Base-by-base conservation (phyloP, 2,329 filamentous ascomycete species). In the Colletotrichum navitas region DNA sequence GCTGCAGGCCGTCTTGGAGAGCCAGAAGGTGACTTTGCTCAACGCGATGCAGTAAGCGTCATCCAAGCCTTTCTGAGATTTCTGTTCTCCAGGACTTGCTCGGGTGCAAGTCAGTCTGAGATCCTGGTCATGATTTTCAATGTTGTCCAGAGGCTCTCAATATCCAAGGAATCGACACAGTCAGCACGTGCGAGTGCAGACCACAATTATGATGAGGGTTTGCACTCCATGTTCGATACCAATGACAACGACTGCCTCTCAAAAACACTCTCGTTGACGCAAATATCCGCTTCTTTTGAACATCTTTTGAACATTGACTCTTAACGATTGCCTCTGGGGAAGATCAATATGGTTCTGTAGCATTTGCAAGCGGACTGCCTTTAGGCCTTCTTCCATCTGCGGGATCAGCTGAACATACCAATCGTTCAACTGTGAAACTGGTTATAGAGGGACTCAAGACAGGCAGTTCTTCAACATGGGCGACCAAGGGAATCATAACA, bases 1-100 rank as follows among this genome's bases (percentile, higher is more conserved):
- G 55, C 51, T 66, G 29, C 64, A 61, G 21, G 12, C 8, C 2
- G 11, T 14, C 18, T 66, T 41, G 36, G 45, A 66, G 26, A 36
- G 55, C 14, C 64, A 66, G 29, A 61, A 66, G 47, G 43, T 18
- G 26, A 61, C 45, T 34, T 54, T 61, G 21, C 47, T 61, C 12
- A n/a, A 54, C 21, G 64, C 55, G 8, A 66, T 66, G 64, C 64
- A 61, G 56, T 66, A 54, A 14, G 26, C 16, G 3, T 18, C 26
- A 32, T 32, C 7, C 26, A 26, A 3, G 18, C 51, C 5, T 14
- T 18, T 16, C 51, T 54, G 5, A 32, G 16, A 32, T 21, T 18
- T 16, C 16, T 21, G 26, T 21, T 54, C 12, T 11, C 7, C 16
- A 21, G 26, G 24, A 32, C 51, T 32, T 54, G 2, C 26, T 54